Base-by-base conservation (phyloP, 805 yeast species). In the Metschnikowia dekortorum region DNA sequence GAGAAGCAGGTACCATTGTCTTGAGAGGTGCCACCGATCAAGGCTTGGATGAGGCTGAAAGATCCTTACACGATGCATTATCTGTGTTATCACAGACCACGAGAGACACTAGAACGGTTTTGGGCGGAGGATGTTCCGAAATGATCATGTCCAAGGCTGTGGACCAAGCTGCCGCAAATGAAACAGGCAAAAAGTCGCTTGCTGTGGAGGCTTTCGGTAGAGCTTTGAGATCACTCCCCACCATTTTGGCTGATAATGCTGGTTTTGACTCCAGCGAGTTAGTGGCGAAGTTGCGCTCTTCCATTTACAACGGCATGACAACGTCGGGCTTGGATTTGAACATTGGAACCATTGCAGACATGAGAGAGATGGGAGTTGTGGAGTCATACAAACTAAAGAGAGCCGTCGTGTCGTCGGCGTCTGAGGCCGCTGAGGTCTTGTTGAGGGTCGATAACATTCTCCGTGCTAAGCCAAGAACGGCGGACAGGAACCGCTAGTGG, bases 371-470 rank as follows among this genome's bases (percentile, higher is more conserved):
- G 59, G 99, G 98, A 22, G 81, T 92, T 59, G 90, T 94, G 47
- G 99, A 94, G 73, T 84, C 95, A 56, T 94, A 79, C 71, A 92
- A 91, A 71, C 79, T 94, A 68, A 94, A 94, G 73, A 79, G 82
- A 56, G 96, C 97, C 2, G 99, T 95, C 13, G 97, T 94, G 14
- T 81, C 90, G 11, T 85, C 95, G 43, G 98, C 99, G 5, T 78
- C 96, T n/a, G 99, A 94, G 74, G 99, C 99, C 32, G 95, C 98
- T 5, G 98, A 94, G 74, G 91, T 94, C 44, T 79, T 94, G 58
- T 74, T 94, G 62, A 83, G 99, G 66, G 99, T 94, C 39, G 99
- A 94, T 67, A 92, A 94, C 69, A 94, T 94, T 58, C 89, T 94
- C 56, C 84, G 96, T 59, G 98, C 99, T 33, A 91, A 88, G 68